These are phyloP conservation scores for Micractinium sp. DNA, from an alignment of 139 green algal species.

Conservation along the genomic window DNA sequence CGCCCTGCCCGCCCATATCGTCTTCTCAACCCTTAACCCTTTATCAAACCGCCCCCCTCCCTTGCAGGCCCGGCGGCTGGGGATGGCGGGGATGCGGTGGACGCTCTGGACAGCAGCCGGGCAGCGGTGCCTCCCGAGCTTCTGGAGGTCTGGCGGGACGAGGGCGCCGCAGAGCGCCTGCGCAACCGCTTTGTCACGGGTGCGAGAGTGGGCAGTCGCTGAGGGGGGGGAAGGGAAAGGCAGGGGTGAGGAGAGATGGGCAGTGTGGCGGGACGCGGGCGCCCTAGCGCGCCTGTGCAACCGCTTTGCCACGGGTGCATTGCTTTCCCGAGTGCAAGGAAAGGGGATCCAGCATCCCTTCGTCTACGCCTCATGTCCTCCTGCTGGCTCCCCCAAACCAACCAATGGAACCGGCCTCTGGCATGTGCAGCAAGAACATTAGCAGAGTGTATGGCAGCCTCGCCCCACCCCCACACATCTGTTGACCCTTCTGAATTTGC, in stretches of 20 bases:
- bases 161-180: slow-evolving; percentile 61
- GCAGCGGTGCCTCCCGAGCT: slow-evolving; percentile 15
- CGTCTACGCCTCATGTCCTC: too few relatives aligned
- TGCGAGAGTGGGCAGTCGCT: background rate
- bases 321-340: too few relatives aligned
- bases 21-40: too few relatives aligned
- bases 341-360: too few relatives aligned
- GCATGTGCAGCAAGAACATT: too few relatives aligned
- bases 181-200: slow-evolving; percentile 76
- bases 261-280: slow-evolving; percentile 35
- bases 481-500: background rate
- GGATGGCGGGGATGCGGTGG: slow-evolving; percentile 37
- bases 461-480: background rate
- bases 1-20: too few relatives aligned
- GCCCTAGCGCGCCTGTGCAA: slow-evolving; percentile 69
- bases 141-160: slow-evolving; percentile 32
- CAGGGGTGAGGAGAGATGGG: background rate
- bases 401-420: too few relatives aligned
- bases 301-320: slow-evolving; percentile 68
- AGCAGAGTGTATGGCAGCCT: too few relatives aligned
- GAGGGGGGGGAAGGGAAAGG: background rate
- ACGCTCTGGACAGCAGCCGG: slow-evolving; percentile 59
- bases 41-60: background rate
- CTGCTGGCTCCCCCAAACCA: too few relatives aligned
- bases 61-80: background rate